These are phyloP conservation scores for Fraxinus greggii DNA, from an alignment of 305 asterid genomes.

Conservation along the genomic window DNA sequence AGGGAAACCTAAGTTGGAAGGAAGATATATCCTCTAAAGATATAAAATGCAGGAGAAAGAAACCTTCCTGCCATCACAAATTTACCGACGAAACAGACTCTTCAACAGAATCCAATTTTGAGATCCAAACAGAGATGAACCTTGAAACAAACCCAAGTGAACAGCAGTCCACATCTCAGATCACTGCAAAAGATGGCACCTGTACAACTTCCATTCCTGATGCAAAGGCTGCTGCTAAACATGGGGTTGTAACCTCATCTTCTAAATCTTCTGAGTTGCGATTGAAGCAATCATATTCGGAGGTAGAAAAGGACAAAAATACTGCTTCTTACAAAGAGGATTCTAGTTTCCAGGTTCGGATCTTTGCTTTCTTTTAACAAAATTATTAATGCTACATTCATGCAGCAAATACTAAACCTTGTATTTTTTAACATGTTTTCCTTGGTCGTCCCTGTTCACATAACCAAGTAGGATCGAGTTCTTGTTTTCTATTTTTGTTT, in stretches of 20 bases:
- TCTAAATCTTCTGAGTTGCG: slow-evolving; percentile 36
- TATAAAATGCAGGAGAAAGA: slow-evolving; percentile 39
- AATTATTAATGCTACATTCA: slow-evolving; percentile 8
- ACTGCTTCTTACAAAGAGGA: slow-evolving; percentile 36
- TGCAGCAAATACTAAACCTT: slow-evolving; percentile 3
- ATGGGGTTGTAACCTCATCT: slow-evolving; percentile 20
- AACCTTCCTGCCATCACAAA: slow-evolving; percentile 32
- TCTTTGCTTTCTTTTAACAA: slow-evolving; percentile 18
- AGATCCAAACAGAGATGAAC: slow-evolving; percentile 44
- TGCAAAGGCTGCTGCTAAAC: not conserved
- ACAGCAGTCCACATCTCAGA: slow-evolving; percentile 31
- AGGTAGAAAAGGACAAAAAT: slow-evolving; percentile 24
- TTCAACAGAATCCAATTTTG: slow-evolving; percentile 43
- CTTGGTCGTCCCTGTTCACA: not conserved
- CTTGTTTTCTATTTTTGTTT: slow-evolving; percentile 1
- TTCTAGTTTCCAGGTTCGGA: slow-evolving; percentile 55
- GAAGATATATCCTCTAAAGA: slow-evolving; percentile 39
- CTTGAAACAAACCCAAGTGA: slow-evolving; percentile 32
- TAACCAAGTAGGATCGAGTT: not conserved
- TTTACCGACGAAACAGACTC: slow-evolving; percentile 30
- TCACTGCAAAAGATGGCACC: slow-evolving; percentile 27
- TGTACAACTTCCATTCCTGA: slow-evolving; percentile 19
- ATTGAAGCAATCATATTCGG: slow-evolving; percentile 32
- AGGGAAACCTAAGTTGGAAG: slow-evolving; percentile 38
- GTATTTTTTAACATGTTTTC: not conserved